phyloP scores from a whole-genome alignment of 179 eudicot species.

The Corrigiola litoralis region DNA sequence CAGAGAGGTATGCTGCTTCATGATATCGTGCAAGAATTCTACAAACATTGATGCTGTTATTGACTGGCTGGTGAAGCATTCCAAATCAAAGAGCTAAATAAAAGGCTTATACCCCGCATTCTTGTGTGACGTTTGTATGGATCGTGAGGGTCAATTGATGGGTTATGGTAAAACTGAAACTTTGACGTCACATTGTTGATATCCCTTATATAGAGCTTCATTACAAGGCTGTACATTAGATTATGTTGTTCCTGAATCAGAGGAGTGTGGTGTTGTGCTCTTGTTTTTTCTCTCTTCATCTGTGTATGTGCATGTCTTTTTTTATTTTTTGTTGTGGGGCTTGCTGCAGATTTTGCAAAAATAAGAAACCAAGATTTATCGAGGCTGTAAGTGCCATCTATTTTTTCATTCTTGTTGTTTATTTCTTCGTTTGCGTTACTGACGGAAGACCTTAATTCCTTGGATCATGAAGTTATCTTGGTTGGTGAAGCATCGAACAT shows the following conservation, averaged over 20 bases:
- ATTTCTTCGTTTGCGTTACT: too few relatives aligned
- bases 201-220: constrained; percentile 23
- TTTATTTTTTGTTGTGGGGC: not conserved
- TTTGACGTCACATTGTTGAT: constrained; percentile 20
- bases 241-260: constrained; percentile 16
- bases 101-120: constrained; percentile 20
- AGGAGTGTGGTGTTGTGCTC: not conserved
- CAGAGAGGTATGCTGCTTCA: constrained; percentile 97
- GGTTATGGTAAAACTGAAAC: constrained; percentile 11
- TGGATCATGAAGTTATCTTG: too few relatives aligned
- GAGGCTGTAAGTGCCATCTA: too few relatives aligned
- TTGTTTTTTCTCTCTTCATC: not conserved
- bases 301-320: not conserved
- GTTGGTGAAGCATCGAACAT: too few relatives aligned
- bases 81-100: constrained; percentile 81
- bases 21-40: constrained; percentile 99
- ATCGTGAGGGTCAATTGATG: constrained; percentile 6
- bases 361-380: too few relatives aligned
- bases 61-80: constrained; percentile 98
- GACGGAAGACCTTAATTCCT: too few relatives aligned
- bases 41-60: constrained; percentile 92
- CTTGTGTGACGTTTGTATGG: constrained; percentile 7
- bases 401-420: too few relatives aligned
- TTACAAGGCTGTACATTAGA: constrained; percentile 25
- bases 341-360: not conserved